Conservation (phyloP, 306 rosid species). For the Glycyrrhiza uralensis region DNA sequence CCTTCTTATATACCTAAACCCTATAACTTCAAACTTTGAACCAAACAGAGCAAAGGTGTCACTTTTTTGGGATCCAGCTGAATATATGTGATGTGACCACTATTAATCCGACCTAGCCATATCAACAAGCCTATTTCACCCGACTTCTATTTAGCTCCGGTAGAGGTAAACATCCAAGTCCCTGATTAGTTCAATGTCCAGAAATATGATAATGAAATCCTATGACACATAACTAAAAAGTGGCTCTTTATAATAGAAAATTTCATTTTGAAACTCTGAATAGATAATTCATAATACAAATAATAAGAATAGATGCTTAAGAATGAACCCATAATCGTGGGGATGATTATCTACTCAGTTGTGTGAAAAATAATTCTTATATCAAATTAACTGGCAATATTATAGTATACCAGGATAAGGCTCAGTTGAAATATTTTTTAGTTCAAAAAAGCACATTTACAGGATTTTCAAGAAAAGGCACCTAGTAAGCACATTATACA, state of each 20-base stretch:
- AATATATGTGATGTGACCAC: not conserved
- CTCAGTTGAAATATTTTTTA: not conserved
- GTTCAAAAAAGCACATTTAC: not conserved
- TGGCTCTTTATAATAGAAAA: not conserved
- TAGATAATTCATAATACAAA: not conserved
- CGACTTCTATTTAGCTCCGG: not conserved
- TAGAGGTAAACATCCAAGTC: not conserved
- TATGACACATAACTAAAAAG: not conserved
- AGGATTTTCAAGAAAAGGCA: not conserved
- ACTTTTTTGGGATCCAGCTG: not conserved
- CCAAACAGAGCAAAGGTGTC: not conserved
- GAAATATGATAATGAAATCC: not conserved
- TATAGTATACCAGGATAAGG: not conserved
- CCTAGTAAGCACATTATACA: not conserved
- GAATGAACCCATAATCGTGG: not conserved
- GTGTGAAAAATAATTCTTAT: not conserved
- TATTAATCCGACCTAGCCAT: not conserved
- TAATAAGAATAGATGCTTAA: not conserved
- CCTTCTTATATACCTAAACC: not conserved
- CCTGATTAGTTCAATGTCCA: not conserved
- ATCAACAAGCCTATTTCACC: slow-evolving; percentile 1
- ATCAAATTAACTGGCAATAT: not conserved
- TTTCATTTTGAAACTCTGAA: not conserved
- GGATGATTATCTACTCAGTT: not conserved
- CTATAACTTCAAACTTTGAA: not conserved